Base-by-base conservation (phyloP, 305 asterid genomes). In the Fraxinus paxiana region DNA sequence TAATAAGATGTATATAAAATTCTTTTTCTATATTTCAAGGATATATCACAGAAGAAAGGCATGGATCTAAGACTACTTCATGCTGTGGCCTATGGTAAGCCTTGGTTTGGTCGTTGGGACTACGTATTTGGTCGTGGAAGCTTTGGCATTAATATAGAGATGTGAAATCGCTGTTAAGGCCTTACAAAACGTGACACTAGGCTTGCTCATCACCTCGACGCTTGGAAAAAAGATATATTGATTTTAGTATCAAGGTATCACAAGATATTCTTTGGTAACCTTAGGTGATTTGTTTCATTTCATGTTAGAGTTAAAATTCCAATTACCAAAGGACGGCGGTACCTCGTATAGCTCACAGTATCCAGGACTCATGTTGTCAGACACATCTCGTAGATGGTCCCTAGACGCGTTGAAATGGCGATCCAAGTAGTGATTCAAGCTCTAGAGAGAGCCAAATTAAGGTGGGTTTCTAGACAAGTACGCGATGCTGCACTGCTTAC, bases 31-130 rank as follows among this genome's bases (percentile, higher is more conserved):
- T 28, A 28, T 28, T 28, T 28, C 30, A 28, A 28, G 83, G 99
- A 95, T 76, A 77, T 28, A 28, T 28, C 96, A 0, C 87, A 80
- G 78, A 95, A 92, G 92, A 91, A 84, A 87, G 91, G 96, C 65
- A 91, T 95, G 96, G 98, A 94, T 51, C 88, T 94, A 26, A 88
- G 99, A 81, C 75, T 94, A 28, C 90, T 96, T 13, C 92, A 96
- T 75, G 83, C 90, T 2, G 80, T 94, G 70, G 96, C 96, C 43
- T 91, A 91, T 70, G 92, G 94, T 1, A 90, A 90, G 31, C 86
- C 99, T 6, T 96, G 99, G 99, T 94, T 94, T 75, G 97, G 97
- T 0, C 89, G 86, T 1, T 95, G 97, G 97, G 94, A 89, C 87
- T 96, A 94, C 83, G 70, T 30, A 20, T 91, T 88, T 51, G 94